Percentiles rank a stretch among this genome's conserved stretches.
These are phyloP conservation scores for Aegilops sharonensis DNA, from an alignment of 176 grass and related monocot genomes.

Conservation along the genomic window DNA sequence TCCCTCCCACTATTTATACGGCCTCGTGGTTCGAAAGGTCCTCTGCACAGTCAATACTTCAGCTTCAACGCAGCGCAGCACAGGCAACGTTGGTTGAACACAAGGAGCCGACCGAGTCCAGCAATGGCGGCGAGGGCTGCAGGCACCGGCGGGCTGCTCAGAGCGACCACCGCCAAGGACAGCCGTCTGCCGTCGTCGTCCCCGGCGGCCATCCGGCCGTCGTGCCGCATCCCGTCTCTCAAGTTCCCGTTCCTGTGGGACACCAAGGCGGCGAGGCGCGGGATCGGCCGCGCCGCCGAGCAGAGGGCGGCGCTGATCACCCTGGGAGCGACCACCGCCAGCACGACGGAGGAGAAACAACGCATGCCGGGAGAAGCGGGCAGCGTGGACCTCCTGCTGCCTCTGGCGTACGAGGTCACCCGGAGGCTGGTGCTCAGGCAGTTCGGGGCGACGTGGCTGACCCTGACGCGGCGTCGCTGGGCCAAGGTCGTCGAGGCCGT, in stretches of 20 bases:
- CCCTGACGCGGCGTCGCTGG: slow-evolving; percentile 6
- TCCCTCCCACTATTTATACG: slow-evolving; percentile 14
- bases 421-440: slow-evolving; percentile 29
- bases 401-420: slow-evolving; percentile 46
- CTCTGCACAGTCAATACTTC: background rate
- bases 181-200: background rate
- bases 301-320: slow-evolving; percentile 25
- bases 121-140: slow-evolving; percentile 42
- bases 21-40: background rate
- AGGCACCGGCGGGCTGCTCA: slow-evolving; percentile 19
- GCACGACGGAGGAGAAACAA: slow-evolving; percentile 15
- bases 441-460: slow-evolving; percentile 2
- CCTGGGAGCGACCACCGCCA: background rate
- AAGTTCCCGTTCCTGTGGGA: slow-evolving; percentile 28
- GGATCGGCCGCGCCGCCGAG: background rate
- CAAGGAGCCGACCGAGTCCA: background rate
- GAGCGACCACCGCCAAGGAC: slow-evolving; percentile 11
- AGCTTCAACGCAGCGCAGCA: background rate
- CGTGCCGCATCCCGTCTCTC: slow-evolving; percentile 33
- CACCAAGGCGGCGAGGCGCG: background rate
- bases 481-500: slow-evolving; percentile 38
- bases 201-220: background rate
- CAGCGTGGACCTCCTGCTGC: slow-evolving; percentile 17
- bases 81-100: background rate
- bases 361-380: background rate